Conservation (phyloP, 768 basidiomycete species). For the Mycena epipterygia region DNA sequence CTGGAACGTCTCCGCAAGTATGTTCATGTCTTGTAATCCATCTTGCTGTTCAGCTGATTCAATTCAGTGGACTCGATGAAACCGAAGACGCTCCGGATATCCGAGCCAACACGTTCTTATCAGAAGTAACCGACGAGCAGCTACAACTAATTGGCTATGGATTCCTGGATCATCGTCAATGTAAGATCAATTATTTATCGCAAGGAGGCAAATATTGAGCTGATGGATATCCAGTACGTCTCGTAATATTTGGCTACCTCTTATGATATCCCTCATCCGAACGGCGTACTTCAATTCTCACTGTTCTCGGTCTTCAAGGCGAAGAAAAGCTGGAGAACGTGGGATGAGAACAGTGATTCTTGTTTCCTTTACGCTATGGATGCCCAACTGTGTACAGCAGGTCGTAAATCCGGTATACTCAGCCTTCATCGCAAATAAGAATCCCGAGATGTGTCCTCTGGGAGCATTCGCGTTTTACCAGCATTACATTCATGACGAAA, state of each 20-base stretch:
- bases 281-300: conserved; percentile 34
- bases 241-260: conserved; percentile 44
- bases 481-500: conserved; percentile 8
- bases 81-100: conserved; percentile 34
- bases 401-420: conserved; percentile 17
- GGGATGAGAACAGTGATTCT: conserved; percentile 20
- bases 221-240: conserved; percentile 32
- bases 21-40: neutral
- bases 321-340: conserved; percentile 41
- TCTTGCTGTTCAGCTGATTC: neutral
- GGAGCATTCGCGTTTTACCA: conserved; percentile 18
- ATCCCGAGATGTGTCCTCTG: conserved; percentile 9
- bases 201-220: neutral
- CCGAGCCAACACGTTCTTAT: conserved; percentile 25
- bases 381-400: neutral
- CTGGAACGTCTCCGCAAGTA: conserved; percentile 15
- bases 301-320: conserved; percentile 44
- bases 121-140: conserved; percentile 35
- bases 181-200: conserved; percentile 34
- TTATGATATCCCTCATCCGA: conserved; percentile 45
- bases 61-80: neutral
- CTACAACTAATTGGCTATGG: conserved; percentile 39
- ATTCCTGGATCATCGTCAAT: conserved; percentile 45
- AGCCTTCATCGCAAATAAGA: conserved; percentile 7
- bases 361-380: neutral